Base-by-base conservation (phyloP, 73 alveolate species). In the Effrenium voratum region DNA sequence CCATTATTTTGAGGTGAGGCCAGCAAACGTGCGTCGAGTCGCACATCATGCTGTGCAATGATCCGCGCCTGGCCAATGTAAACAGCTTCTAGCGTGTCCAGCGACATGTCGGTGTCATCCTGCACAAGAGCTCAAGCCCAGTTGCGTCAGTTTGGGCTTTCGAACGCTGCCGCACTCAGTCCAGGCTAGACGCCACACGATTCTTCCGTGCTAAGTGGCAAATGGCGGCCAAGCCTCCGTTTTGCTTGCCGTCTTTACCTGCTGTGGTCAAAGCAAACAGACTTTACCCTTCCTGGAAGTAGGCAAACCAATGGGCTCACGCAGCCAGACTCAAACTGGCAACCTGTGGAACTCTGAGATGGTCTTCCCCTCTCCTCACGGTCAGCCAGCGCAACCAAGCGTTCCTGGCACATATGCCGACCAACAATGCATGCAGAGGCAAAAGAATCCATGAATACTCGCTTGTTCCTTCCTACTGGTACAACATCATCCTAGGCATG, bases 101-200 rank as follows among this genome's bases (percentile, higher is more conserved):
- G 44, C n/a, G 95, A 60, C 95, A 86, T 86, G 70, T 86, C 95
- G 1, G 95, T 86, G 66, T 86, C 95, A 41, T 86, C 95, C 95
- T 86, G 19, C n/a, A 32, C n/a, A n/a, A n/a, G n/a, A n/a, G n/a
- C n/a, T n/a, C n/a, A n/a, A n/a, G n/a, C n/a, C n/a, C n/a, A n/a
- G n/a, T n/a, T n/a, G n/a, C n/a, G n/a, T n/a, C n/a, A n/a, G n/a
- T n/a, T n/a, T n/a, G n/a, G n/a, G n/a, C n/a, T n/a, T n/a, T n/a
- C n/a, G n/a, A n/a, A n/a, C n/a, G n/a, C n/a, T n/a, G n/a, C n/a
- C n/a, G n/a, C n/a, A n/a, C n/a, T n/a, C n/a, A n/a, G n/a, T n/a
- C n/a, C n/a, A n/a, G n/a, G n/a, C n/a, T n/a, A n/a, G n/a, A n/a
- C n/a, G n/a, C n/a, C n/a, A n/a, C n/a, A n/a, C n/a, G n/a, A n/a